Percentiles rank a stretch among this genome's conserved stretches.
These are phyloP conservation scores for Hura crepitans DNA, from an alignment of 441 rosid species.

Conservation along the genomic window DNA sequence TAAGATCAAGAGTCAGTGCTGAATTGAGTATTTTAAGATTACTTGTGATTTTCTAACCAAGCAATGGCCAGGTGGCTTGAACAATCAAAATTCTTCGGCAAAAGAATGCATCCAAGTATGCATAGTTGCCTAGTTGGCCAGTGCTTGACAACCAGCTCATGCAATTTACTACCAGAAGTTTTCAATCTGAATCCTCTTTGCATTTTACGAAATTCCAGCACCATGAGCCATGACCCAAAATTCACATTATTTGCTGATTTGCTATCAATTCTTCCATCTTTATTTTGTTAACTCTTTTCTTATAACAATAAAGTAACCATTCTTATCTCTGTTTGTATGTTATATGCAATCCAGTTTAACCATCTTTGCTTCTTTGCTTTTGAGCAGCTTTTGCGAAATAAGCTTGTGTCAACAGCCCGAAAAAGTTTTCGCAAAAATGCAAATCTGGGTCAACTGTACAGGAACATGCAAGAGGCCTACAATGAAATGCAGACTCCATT, in stretches of 20 bases:
- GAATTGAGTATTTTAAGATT: too few species aligned
- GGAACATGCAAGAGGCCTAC: constrained; percentile 66
- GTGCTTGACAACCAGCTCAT: not conserved
- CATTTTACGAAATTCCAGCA: not conserved
- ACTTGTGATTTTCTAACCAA: too few species aligned
- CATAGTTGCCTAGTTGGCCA: not conserved
- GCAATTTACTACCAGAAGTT: not conserved
- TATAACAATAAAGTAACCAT: not conserved
- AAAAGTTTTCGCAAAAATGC: constrained; percentile 48
- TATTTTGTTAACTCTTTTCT: not conserved
- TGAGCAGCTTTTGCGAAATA: constrained; percentile 60
- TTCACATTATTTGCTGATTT: too few species aligned
- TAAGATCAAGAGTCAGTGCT: too few species aligned
- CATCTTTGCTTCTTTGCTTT: constrained; percentile 23
- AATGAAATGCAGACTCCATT: constrained; percentile 67
- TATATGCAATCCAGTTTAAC: constrained; percentile 9
- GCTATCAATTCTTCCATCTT: too few species aligned
- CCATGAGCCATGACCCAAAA: not conserved
- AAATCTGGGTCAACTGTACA: constrained; percentile 57
- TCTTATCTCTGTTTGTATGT: too few species aligned
- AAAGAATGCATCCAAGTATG: not conserved
- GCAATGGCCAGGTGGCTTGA: not conserved
- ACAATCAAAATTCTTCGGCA: not conserved
- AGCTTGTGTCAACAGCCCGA: constrained; percentile 61
- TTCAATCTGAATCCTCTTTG: not conserved